These are phyloP conservation scores for Pyrenophora teres DNA, from an alignment of 2,329 filamentous ascomycete genomes.

Conservation along the genomic window DNA sequence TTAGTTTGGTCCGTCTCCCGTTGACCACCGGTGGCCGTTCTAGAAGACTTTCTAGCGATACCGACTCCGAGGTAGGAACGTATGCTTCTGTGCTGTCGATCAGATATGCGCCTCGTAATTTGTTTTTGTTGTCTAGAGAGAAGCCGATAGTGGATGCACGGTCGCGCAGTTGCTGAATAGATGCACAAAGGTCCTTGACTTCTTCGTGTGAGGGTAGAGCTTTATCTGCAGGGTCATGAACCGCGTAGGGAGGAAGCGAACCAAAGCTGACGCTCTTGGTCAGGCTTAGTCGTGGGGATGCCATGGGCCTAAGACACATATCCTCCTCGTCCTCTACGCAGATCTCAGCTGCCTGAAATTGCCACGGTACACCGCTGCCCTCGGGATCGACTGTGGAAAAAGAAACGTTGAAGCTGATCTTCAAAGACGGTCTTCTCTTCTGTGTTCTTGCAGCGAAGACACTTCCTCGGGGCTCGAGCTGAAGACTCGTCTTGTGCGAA, in stretches of 20 bases:
- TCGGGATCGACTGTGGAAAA: slow-evolving; percentile 32
- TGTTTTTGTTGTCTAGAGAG: slow-evolving; percentile 39
- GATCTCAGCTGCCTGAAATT: slow-evolving; percentile 42
- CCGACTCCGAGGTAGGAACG: slow-evolving; percentile 17
- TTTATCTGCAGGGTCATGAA: slow-evolving; percentile 24
- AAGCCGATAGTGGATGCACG: slow-evolving; percentile 39
- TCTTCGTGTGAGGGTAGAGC: slow-evolving; percentile 26
- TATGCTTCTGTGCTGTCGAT: slow-evolving; percentile 24
- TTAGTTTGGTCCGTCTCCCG: slow-evolving; percentile 36
- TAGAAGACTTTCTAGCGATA: slow-evolving; percentile 43
- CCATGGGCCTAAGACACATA: slow-evolving; percentile 6
- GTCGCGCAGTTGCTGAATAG: slow-evolving; percentile 36
- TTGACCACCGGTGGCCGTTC: slow-evolving; percentile 30
- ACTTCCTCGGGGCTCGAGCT: slow-evolving; percentile 37
- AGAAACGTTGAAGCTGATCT: slow-evolving; percentile 42
- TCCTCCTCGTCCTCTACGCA: slow-evolving; percentile 37
- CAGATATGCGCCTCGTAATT: slow-evolving; percentile 36
- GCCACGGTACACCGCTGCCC: slow-evolving; percentile 26
- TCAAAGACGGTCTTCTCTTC: slow-evolving; percentile 13
- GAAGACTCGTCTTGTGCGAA: slow-evolving; percentile 41
- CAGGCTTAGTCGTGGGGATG: slow-evolving; percentile 23
- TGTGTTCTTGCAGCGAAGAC: slow-evolving; percentile 30
- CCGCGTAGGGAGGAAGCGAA: slow-evolving; percentile 39
- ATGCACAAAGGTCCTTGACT: slow-evolving; percentile 45
- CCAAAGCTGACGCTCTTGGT: slow-evolving; percentile 43